phyloP scores from a whole-genome alignment of 345 rosid species.

The Iberis pinnata region DNA sequence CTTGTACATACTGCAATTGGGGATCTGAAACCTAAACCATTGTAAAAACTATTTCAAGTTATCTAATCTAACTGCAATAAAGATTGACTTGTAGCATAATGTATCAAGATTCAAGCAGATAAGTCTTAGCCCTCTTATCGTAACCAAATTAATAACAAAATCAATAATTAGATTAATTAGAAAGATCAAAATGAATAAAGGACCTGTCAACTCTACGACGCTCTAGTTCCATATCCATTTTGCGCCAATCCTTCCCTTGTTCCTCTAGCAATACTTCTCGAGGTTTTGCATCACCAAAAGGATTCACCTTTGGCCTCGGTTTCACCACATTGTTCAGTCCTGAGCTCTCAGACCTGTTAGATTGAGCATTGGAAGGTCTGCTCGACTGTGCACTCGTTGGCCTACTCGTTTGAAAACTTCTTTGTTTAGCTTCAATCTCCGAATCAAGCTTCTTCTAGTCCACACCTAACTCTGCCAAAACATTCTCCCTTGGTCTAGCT shows the following conservation, averaged over 20 bases:
- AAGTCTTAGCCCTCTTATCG: too few relatives aligned
- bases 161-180: too few relatives aligned
- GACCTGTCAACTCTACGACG: slow-evolving; percentile 63
- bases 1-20: neutral
- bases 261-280: slow-evolving; percentile 76
- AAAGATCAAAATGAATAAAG: slow-evolving; percentile 9
- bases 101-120: neutral
- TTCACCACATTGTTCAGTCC: slow-evolving; percentile 49
- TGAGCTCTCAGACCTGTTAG: slow-evolving; percentile 61
- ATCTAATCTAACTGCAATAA: slow-evolving; percentile 4
- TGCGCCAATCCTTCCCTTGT: slow-evolving; percentile 82
- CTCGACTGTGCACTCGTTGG: slow-evolving; percentile 84
- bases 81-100: neutral
- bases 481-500: slow-evolving; percentile 84
- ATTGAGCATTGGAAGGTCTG: slow-evolving; percentile 82
- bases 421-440: slow-evolving; percentile 65
- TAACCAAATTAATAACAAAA: too few relatives aligned
- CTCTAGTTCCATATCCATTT: slow-evolving; percentile 74
- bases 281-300: slow-evolving; percentile 92
- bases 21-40: neutral
- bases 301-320: slow-evolving; percentile 75
- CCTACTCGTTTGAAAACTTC: slow-evolving; percentile 38
- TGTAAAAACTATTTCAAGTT: neutral
- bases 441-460: slow-evolving; percentile 76
- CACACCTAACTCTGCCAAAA: slow-evolving; percentile 80